Evolutionary conservation across 129 eudicot genomes (phyloP).

Genomic region (Silybum marianum): DNA sequence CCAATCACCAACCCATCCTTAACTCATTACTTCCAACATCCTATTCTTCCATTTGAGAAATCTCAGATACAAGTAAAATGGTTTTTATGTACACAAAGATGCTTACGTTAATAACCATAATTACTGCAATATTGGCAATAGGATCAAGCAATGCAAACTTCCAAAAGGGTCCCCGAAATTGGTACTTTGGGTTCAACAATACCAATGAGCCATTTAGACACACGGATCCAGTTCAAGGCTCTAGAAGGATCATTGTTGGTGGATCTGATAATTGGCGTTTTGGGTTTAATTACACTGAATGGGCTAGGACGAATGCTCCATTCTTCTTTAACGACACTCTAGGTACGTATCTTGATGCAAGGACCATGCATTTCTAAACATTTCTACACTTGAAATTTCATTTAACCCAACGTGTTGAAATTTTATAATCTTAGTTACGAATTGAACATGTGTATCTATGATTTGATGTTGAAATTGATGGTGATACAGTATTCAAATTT

Average conservation of each 20-base stretch:
- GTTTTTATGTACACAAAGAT: slow-evolving; percentile 2
- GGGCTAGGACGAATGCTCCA: slow-evolving; percentile 63
- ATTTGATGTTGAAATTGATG: background rate
- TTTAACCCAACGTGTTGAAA: too few relatives aligned
- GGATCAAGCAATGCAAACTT: slow-evolving; percentile 31
- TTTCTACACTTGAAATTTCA: background rate
- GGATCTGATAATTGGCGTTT: slow-evolving; percentile 66
- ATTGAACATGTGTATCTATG: background rate
- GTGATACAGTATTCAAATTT: slow-evolving; percentile 58
- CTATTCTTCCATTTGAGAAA: slow-evolving; percentile 1
- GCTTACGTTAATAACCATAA: background rate
- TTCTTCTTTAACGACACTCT: slow-evolving; percentile 57
- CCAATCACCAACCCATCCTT: slow-evolving; percentile 13
- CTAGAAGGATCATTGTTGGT: slow-evolving; percentile 53
- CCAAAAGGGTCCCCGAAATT: slow-evolving; percentile 16
- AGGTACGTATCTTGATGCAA: slow-evolving; percentile 34
- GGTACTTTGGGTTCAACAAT: slow-evolving; percentile 23
- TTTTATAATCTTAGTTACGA: background rate
- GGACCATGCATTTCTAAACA: background rate
- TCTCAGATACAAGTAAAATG: slow-evolving; percentile 2
- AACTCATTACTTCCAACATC: slow-evolving; percentile 8
- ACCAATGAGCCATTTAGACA: slow-evolving; percentile 36
- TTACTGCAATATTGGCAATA: background rate
- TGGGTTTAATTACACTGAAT: slow-evolving; percentile 64
- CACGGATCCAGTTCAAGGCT: slow-evolving; percentile 25